phyloP scores from a whole-genome alignment of 2,329 filamentous ascomycete genomes.

The Thielaviopsis musarum region DNA sequence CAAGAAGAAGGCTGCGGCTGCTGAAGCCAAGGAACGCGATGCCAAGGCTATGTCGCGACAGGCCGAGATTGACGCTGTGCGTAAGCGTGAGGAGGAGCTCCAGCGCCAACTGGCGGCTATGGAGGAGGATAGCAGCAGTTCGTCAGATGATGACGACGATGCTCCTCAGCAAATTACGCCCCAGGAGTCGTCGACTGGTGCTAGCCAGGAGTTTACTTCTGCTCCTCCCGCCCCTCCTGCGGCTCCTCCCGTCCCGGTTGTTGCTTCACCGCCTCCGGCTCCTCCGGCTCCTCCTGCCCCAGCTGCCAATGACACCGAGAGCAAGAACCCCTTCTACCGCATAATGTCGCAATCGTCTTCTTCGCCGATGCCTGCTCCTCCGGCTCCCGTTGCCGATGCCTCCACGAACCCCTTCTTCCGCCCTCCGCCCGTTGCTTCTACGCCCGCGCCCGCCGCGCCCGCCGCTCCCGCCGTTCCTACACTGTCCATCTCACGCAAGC shows the following conservation, averaged over 20 bases:
- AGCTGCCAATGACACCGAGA: slow-evolving; percentile 49
- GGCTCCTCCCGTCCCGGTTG: slow-evolving; percentile 28
- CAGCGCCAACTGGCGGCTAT: slow-evolving; percentile 68
- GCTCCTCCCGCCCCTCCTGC: slow-evolving; percentile 28
- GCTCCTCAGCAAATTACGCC: slow-evolving; percentile 53
- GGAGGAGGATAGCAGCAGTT: slow-evolving; percentile 53
- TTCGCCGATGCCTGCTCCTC: slow-evolving; percentile 25
- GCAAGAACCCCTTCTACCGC: slow-evolving; percentile 88
- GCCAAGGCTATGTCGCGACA: slow-evolving; percentile 65
- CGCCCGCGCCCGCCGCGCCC: slow-evolving; percentile 23
- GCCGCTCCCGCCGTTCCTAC: slow-evolving; percentile 30
- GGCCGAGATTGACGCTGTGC: slow-evolving; percentile 81
- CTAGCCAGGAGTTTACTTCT: slow-evolving; percentile 36
- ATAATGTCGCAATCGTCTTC: slow-evolving; percentile 56
- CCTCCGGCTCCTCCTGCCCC: slow-evolving; percentile 28
- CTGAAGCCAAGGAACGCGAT: slow-evolving; percentile 79
- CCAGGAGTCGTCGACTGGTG: slow-evolving; percentile 39
- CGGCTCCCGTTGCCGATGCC: slow-evolving; percentile 29
- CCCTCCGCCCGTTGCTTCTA: slow-evolving; percentile 13
- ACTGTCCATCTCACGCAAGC: slow-evolving; percentile 34
- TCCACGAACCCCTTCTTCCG: slow-evolving; percentile 91
- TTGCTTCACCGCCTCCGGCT: slow-evolving; percentile 35
- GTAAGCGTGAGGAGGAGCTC: slow-evolving; percentile 77
- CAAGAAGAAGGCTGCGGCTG: slow-evolving; percentile 72
- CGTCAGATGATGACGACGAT: slow-evolving; percentile 68